Evolutionary conservation across 441 rosid species (phyloP).

Genomic region (Gossypium gossypioides): DNA sequence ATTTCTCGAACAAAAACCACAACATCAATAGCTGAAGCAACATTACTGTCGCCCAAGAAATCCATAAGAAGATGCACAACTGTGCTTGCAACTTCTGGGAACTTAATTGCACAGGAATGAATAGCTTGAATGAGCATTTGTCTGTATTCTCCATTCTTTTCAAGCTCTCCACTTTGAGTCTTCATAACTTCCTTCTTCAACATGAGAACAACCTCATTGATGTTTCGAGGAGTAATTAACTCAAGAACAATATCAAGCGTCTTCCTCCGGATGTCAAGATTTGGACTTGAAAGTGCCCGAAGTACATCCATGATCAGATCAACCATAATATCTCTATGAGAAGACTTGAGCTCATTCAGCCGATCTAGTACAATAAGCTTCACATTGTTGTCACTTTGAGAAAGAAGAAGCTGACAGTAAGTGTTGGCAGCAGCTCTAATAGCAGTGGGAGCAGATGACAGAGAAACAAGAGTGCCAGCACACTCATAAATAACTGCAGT

Average conservation of each 20-base stretch:
- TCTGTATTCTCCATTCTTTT: constrained; percentile 83
- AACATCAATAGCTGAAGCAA: constrained; percentile 85
- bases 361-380: constrained; percentile 86
- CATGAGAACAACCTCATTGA: constrained; percentile 62
- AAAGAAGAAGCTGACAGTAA: constrained; percentile 76
- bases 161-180: constrained; percentile 84
- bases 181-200: constrained; percentile 91
- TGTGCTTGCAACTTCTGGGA: constrained; percentile 89
- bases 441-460: constrained; percentile 87
- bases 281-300: constrained; percentile 81
- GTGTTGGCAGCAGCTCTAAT: constrained; percentile 78
- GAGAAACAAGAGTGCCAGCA: constrained; percentile 77
- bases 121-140: constrained; percentile 95
- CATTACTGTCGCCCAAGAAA: constrained; percentile 78
- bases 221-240: constrained; percentile 64
- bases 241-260: constrained; percentile 78
- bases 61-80: constrained; percentile 92
- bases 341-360: constrained; percentile 65
- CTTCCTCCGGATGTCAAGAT: constrained; percentile 72
- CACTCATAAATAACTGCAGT: constrained; percentile 81
- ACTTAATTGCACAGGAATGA: constrained; percentile 80
- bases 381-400: constrained; percentile 89
- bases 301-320: constrained; percentile 88
- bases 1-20: constrained; percentile 78
- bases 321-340: constrained; percentile 76